A percentile compares a stretch with the other conserved stretches of the same genome.
Conservation (phyloP, 2,329 filamentous ascomycete species). For the Fusarium ramigenum region DNA sequence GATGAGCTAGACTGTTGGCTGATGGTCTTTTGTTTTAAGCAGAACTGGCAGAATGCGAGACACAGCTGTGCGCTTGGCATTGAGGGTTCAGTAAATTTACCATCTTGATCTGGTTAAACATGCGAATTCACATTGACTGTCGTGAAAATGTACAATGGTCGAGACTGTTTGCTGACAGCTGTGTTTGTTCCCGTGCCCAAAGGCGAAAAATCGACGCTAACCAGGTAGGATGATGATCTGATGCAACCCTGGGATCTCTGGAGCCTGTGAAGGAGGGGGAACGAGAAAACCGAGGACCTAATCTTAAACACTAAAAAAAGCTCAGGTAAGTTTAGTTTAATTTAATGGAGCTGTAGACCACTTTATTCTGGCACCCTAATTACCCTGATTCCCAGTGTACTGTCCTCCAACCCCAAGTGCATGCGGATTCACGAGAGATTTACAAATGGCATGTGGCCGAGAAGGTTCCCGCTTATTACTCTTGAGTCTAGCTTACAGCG, state of each 20-base stretch:
- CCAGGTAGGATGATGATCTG: not conserved
- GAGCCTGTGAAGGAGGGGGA: not conserved
- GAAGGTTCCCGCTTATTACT: not conserved
- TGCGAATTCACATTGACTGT: rapidly evolving
- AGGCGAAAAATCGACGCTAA: not conserved
- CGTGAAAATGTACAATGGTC: not conserved
- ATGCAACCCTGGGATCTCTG: not conserved
- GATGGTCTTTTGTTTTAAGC: rapidly evolving
- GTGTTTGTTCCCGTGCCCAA: not conserved
- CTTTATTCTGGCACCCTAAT: not conserved
- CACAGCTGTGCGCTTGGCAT: not conserved
- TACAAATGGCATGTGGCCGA: too few species aligned
- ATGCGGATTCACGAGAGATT: not conserved
- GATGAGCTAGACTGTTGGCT: not conserved
- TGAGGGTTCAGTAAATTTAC: rapidly evolving
- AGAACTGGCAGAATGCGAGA: not conserved
- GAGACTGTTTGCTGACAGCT: not conserved
- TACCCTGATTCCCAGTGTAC: not conserved
- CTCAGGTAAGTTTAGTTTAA: not conserved
- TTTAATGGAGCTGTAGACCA: rapidly evolving
- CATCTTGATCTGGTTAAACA: rapidly evolving
- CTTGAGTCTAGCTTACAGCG: not conserved
- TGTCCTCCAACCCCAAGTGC: rapidly evolving
- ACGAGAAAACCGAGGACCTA: not conserved
- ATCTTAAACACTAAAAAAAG: not conserved